Base-by-base conservation (phyloP, 1,284 basidiomycete species). In the Austropuccinia psidii region DNA sequence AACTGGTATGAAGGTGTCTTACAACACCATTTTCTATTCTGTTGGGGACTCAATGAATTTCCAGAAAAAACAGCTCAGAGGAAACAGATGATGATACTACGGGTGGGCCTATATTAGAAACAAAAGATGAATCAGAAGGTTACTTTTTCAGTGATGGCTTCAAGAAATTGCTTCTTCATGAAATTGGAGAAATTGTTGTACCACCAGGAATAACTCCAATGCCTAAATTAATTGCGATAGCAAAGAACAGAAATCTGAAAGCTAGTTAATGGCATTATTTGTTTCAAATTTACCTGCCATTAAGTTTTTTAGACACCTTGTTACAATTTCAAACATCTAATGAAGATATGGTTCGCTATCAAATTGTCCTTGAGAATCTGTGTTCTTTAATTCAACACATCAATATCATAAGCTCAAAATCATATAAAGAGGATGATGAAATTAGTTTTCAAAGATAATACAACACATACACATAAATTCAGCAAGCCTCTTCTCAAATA, bases 321-420 rank as follows among this genome's bases (percentile, higher is more conserved):
- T n/a, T n/a, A n/a, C n/a, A n/a, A n/a, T n/a, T n/a, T n/a, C n/a
- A n/a, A 24, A 8, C 4, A 9, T 24, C 31, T n/a, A n/a, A n/a
- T n/a, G n/a, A n/a, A n/a, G n/a, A n/a, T n/a, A n/a, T n/a, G n/a
- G n/a, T n/a, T n/a, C n/a, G n/a, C n/a, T n/a, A 41, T 3, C 8
- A 17, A 29, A 8, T 67, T 31, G 2, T 45, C 39, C 41, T 61
- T 11, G 15, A 62, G 29, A 75, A 74, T 61, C 43, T 75, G 4
- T 43, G 47, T 54, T 45, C 61, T 39, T 33, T 75, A 21, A 66
- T 75, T 7, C 27, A 49, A 9, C 75, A 64, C 43, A 75, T 74
- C 47, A 4, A 43, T 52, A 39, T 75, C 52, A n/a, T 45, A 17
- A 21, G 58, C 21, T 17, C 58, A 39, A 21, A 15, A 7, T 19